phyloP scores from a whole-genome alignment of 148 eudicot species.

The Rhododendron henanense region DNA sequence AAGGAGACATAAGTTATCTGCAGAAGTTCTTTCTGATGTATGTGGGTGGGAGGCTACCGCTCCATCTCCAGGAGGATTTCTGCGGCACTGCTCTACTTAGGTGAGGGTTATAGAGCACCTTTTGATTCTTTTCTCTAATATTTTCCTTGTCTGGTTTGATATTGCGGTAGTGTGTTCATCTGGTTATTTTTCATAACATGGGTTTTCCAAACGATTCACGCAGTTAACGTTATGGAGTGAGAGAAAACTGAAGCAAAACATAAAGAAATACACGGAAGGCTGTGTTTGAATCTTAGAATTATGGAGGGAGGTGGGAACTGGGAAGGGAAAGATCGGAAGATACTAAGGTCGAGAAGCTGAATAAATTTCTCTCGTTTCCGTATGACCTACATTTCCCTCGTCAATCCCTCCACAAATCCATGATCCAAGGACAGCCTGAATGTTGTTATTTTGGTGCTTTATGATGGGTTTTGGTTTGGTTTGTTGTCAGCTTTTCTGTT shows the following conservation, averaged over 20 bases:
- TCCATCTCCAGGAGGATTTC: conserved; percentile 96
- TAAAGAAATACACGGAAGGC: not conserved
- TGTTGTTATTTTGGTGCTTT: not conserved
- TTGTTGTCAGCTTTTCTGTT: not conserved
- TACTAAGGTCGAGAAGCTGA: not conserved
- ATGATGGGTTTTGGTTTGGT: not conserved
- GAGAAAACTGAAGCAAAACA: not conserved
- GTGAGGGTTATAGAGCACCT: conserved; percentile 23
- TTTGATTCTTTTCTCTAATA: conserved; percentile 8
- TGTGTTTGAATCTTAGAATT: not conserved
- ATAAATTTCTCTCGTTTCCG: not conserved
- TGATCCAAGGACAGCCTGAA: not conserved
- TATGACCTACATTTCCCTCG: not conserved
- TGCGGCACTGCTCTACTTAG: conserved; percentile 98
- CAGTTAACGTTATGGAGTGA: not conserved
- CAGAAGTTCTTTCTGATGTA: conserved; percentile 93
- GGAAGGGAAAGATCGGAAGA: not conserved
- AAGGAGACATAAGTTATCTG: conserved; percentile 95
- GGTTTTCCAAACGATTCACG: not conserved
- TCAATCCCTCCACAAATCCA: not conserved
- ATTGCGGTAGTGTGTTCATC: not conserved
- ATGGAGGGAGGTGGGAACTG: not conserved
- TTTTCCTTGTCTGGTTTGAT: not conserved
- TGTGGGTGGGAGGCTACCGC: conserved; percentile 91
- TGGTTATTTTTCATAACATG: not conserved